Evolutionary conservation across 352 stramenopile genomes (phyloP), one percentile per base, ranked within the genome.

Genomic region (Lagenidium giganteum): DNA sequence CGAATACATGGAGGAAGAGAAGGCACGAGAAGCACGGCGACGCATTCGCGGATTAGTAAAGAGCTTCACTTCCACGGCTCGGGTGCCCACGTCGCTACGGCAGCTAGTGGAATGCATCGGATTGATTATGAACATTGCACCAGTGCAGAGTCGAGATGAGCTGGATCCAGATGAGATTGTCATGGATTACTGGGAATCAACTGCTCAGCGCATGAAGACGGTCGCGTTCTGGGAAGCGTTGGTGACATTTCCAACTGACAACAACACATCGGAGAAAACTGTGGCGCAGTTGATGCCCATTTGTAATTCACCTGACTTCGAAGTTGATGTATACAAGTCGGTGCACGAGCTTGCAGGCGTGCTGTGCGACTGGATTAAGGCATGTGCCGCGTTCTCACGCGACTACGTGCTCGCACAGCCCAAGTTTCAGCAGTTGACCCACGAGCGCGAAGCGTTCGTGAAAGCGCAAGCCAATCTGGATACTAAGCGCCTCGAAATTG

Each of bases 121-220:
- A 6, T 34, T 87, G 9, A 71, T 91, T 17, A 61, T 87, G n/a
- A 56, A 51, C 5, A 75, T 91, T 11, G 57, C 78, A 28, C 70
- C 79, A 3, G 54, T 87, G 2, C 61, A 83, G 49, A 53, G 57
- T 0, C 73, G 33, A 9, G 76, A 88, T 44, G 73, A 86, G 27
- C 54, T 85, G 40, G 75, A 91, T 38, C 68, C 69, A 3, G 77
- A 89, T 13, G 78, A 87, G 37, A 62, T 83, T 12, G 61, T 87
- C 22, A 80, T 87, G 62, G 70, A 89, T 37, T 91, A 89, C 31
- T 87, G 76, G 73, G 41, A 76, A 21, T 76, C 63, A 7, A 34
- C 68, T 5, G 64, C 61, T 2, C 5, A 40, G 3, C 45, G 47
- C 12, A 61, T 83, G 53, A 54, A 62, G 16, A 67, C 47, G 0